A percentile compares a stretch with the other conserved stretches of the same genome.
Conservation (phyloP, 495 filamentous ascomycete species). For the Jackrogersella multiformis region DNA sequence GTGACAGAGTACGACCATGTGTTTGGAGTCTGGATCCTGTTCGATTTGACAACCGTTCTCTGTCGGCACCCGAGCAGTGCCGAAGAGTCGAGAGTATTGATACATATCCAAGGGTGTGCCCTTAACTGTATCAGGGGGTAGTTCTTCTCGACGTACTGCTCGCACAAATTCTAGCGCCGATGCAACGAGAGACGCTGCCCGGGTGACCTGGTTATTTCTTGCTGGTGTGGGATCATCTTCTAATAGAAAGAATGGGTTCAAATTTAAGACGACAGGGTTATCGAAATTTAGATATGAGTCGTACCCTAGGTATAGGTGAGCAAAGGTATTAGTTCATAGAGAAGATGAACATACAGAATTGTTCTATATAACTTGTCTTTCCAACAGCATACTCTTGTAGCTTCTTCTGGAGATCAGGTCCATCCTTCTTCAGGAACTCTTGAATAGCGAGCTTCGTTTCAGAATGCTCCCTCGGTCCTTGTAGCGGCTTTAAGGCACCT, state of each 20-base stretch:
- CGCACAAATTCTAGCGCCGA: conserved; percentile 93
- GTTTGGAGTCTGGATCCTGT: conserved; percentile 87
- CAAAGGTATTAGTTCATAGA: neutral
- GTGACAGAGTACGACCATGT: conserved; percentile 92
- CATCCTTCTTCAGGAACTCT: conserved; percentile 87
- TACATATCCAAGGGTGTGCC: conserved; percentile 94
- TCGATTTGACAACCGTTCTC: conserved; percentile 96
- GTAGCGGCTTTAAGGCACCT: conserved; percentile 80
- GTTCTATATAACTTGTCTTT: conserved; percentile 96
- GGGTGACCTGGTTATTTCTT: conserved; percentile 93
- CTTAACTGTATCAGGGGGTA: conserved; percentile 86
- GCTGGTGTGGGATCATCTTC: conserved; percentile 98
- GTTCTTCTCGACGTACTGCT: conserved; percentile 90
- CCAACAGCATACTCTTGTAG: conserved; percentile 92
- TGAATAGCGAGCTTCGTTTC: conserved; percentile 82
- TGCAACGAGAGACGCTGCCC: conserved; percentile 89
- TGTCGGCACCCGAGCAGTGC: conserved; percentile 92
- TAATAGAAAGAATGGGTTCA: conserved; percentile 97
- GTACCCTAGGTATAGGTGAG: conserved; percentile 73
- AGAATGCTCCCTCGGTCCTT: conserved; percentile 80
- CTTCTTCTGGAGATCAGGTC: conserved; percentile 84
- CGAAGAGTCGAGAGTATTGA: conserved; percentile 95
- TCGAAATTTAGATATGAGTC: conserved; percentile 98
- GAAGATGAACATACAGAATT: conserved; percentile 81
- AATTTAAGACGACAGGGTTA: conserved; percentile 95